phyloP scores from a whole-genome alignment of 164 flowering plant species.

The Liriodendron chinense region DNA sequence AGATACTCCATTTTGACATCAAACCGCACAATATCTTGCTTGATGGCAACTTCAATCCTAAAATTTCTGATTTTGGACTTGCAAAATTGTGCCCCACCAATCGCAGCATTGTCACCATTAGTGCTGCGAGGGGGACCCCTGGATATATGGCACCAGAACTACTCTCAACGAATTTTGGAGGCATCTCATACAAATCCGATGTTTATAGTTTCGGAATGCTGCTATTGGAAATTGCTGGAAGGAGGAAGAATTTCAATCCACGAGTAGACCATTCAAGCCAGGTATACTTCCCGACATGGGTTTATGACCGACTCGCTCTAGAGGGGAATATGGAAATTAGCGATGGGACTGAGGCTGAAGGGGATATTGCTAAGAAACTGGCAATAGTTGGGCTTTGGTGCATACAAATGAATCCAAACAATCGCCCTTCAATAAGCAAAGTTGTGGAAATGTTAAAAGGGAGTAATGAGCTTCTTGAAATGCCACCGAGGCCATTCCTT shows the following conservation, averaged over 20 bases:
- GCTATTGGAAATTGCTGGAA: conserved; percentile 75
- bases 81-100: conserved; percentile 87
- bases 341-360: background rate
- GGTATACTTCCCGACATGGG: conserved; percentile 12
- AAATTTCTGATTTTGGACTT: conserved; percentile 83
- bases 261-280: conserved; percentile 8
- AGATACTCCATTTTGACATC: conserved; percentile 75
- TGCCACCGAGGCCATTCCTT: conserved; percentile 19
- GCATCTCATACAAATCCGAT: conserved; percentile 69
- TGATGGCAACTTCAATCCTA: conserved; percentile 70
- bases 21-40: conserved; percentile 82
- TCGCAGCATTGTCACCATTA: conserved; percentile 67
- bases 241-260: conserved; percentile 24
- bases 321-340: background rate
- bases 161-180: conserved; percentile 62
- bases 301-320: background rate
- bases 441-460: conserved; percentile 12
- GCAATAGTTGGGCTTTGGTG: conserved; percentile 16
- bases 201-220: conserved; percentile 81
- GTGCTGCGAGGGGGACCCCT: conserved; percentile 71
- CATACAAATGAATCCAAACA: conserved; percentile 11
- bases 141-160: conserved; percentile 76
- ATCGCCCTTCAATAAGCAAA: conserved; percentile 12
- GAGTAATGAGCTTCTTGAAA: background rate
- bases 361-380: conserved; percentile 4